Conservation (phyloP, 345 rosid genomes). For the Rhizophora apiculata region DNA sequence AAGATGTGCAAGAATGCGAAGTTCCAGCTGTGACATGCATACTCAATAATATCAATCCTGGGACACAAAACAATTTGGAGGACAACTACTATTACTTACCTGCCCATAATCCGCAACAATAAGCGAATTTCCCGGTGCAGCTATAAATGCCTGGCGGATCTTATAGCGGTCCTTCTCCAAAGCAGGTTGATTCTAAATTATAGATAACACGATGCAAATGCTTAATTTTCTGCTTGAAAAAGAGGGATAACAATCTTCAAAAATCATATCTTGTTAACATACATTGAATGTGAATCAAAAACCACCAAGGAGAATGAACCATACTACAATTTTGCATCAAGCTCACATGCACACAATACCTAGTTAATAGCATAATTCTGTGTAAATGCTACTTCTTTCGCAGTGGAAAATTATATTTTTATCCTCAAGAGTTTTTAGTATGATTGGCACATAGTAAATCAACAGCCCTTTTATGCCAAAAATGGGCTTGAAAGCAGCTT, state of each 20-base stretch:
- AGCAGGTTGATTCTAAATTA: slow-evolving; percentile 89
- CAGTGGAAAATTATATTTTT: slow-evolving; percentile 8
- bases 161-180: slow-evolving; percentile 97
- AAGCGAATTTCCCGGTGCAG: slow-evolving; percentile 90
- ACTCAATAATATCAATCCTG: slow-evolving; percentile 24
- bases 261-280: background rate
- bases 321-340: background rate
- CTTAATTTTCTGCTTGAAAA: background rate
- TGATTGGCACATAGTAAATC: background rate
- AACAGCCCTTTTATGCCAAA: background rate
- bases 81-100: slow-evolving; percentile 44
- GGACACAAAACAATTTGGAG: slow-evolving; percentile 3
- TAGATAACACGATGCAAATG: slow-evolving; percentile 4
- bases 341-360: background rate
- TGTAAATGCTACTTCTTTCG: background rate
- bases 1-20: slow-evolving; percentile 95
- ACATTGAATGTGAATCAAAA: background rate
- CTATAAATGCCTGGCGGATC: slow-evolving; percentile 92
- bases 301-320: background rate
- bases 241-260: slow-evolving; percentile 3
- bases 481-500: too few species aligned
- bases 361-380: background rate
- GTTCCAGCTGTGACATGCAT: slow-evolving; percentile 69
- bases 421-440: background rate
- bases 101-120: slow-evolving; percentile 98